Evolutionary conservation across 805 yeast genomes (phyloP).

Genomic region (Starmerella lactis-condensi): DNA sequence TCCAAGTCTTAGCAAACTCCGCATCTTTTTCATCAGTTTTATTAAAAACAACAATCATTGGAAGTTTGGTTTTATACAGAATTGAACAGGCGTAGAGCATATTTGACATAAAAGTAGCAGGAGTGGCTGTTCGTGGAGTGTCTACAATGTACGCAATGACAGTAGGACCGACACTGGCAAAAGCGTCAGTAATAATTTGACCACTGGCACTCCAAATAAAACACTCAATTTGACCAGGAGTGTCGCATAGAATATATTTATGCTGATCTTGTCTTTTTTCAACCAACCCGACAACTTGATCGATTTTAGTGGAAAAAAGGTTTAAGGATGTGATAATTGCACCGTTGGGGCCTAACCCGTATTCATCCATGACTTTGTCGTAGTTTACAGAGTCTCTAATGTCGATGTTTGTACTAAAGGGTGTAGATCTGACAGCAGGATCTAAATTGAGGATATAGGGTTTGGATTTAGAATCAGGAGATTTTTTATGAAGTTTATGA

Average conservation of each 20-base stretch:
- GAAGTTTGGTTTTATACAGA: constrained; percentile 82
- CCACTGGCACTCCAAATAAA: constrained; percentile 98
- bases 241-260: constrained; percentile 69
- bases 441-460: constrained; percentile 90
- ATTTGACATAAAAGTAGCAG: constrained; percentile 93
- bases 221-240: constrained; percentile 98
- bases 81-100: constrained; percentile 98
- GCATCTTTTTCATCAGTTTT: constrained; percentile 79
- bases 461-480: constrained; percentile 32
- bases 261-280: constrained; percentile 47
- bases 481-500: constrained; percentile 40
- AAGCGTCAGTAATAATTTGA: constrained; percentile 84
- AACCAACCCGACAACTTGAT: constrained; percentile 73
- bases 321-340: constrained; percentile 92
- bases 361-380: constrained; percentile 86
- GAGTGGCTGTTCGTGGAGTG: constrained; percentile 85
- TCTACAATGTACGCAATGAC: constrained; percentile 90
- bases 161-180: constrained; percentile 90
- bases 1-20: constrained; percentile 86
- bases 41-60: constrained; percentile 91
- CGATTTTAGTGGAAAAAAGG: constrained; percentile 83
- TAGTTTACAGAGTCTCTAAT: constrained; percentile 91
- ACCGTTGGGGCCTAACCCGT: constrained; percentile 92
- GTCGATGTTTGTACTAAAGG: constrained; percentile 85
- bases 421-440: constrained; percentile 90